Percentiles rank a stretch among this genome's conserved stretches.
Conservation (phyloP, 768 basidiomycete genomes). For the Xanthoconium purpureum region DNA sequence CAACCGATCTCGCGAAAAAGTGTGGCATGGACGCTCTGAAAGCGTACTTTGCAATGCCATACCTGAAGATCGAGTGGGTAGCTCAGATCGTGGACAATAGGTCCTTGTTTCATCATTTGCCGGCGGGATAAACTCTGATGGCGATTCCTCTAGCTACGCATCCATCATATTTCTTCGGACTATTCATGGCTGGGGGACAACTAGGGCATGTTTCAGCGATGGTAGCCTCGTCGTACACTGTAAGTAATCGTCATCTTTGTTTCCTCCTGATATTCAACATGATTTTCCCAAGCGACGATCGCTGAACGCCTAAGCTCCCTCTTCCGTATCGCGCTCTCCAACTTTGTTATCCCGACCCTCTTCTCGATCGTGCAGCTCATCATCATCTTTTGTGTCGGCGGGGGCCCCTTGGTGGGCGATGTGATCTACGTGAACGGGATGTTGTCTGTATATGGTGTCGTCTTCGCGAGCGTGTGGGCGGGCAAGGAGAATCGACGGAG, state of each 20-base stretch:
- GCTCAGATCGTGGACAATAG: neutral
- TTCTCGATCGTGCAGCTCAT: neutral
- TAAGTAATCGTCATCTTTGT: neutral
- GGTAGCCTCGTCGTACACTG: no score
- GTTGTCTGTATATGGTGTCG: conserved; percentile 2
- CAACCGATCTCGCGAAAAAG: neutral
- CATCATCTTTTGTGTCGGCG: neutral
- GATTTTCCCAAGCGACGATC: neutral
- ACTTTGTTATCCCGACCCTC: neutral
- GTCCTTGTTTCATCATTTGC: neutral
- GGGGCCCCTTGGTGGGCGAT: neutral
- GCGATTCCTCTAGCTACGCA: neutral
- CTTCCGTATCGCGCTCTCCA: neutral
- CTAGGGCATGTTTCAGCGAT: neutral
- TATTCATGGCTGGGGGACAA: neutral
- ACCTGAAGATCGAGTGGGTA: neutral
- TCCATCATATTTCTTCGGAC: neutral
- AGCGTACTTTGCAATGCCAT: neutral
- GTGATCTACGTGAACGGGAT: conserved; percentile 1
- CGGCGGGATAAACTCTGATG: neutral
- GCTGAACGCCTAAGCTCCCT: neutral
- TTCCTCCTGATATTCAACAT: no score
- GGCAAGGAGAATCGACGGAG: neutral
- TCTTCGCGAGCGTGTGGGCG: conserved; percentile 8
- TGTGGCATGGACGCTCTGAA: neutral